These are phyloP conservation scores for Myxozyma lipomycoides DNA, from an alignment of 805 yeast species.

Conservation along the genomic window DNA sequence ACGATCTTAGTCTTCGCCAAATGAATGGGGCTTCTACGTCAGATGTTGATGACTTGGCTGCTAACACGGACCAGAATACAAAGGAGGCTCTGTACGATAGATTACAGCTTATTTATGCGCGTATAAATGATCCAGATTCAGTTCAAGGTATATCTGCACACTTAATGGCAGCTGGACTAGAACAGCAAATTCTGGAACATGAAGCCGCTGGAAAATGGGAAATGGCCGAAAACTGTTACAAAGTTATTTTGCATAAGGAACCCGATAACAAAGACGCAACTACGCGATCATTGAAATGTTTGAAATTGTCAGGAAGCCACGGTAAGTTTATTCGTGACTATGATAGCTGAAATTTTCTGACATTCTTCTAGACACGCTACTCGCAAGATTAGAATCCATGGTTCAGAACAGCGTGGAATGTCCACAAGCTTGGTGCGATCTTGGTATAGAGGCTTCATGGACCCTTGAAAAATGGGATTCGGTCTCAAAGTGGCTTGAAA, in stretches of 20 bases:
- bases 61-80: constrained; percentile 18
- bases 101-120: constrained; percentile 77
- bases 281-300: constrained; percentile 63
- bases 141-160: constrained; percentile 77
- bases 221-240: constrained; percentile 79
- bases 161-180: constrained; percentile 59
- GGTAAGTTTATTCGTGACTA: constrained; percentile 43
- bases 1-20: constrained; percentile 67
- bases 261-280: constrained; percentile 35
- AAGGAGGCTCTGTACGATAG: constrained; percentile 29
- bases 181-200: constrained; percentile 74
- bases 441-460: constrained; percentile 75
- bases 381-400: constrained; percentile 46
- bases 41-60: constrained; percentile 23
- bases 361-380: constrained; percentile 35
- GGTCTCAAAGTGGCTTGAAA: constrained; percentile 56
- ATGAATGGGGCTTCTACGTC: no score
- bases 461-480: constrained; percentile 53
- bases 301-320: constrained; percentile 72
- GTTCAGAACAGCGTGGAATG: constrained; percentile 29
- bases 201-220: constrained; percentile 85
- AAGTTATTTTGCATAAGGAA: constrained; percentile 44
- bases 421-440: constrained; percentile 56
- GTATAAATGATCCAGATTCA: constrained; percentile 84
- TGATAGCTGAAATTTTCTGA: background rate